Evolutionary conservation across 345 rosid species (phyloP), one percentile per base, ranked within the genome.

Genomic region (Odontarrhena argentea): DNA sequence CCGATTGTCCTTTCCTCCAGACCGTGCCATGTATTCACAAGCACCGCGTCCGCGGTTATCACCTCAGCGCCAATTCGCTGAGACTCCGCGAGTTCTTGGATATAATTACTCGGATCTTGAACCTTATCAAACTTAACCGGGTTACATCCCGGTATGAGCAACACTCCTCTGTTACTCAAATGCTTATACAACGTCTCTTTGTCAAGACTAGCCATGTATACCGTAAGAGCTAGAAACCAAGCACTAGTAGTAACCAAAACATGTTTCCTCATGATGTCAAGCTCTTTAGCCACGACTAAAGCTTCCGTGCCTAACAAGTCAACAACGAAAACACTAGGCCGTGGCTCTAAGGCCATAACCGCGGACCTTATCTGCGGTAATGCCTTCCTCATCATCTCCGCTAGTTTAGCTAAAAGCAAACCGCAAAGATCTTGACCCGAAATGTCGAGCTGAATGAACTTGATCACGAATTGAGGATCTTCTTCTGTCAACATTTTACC

Each of bases 241-340:
- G 89, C 96, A 51, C 75, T 87, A 0, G 84, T 60, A 35, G 89
- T 54, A 14, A 79, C 28, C 4, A 76, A 67, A 15, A 85, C 83
- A 50, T 75, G 81, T 57, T 73, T 85, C 4, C 48, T 66, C 65
- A 62, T 68, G 32, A 74, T 67, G 61, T 55, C 53, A 4, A 87
- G 75, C 55, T 87, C 91, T 9, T 79, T 66, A n/a, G 88, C 89
- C 5, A 85, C 55, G 0, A 11, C 35, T 36, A 84, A 65, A 59
- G 85, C 80, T 59, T 82, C 84, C 0, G 81, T 79, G 32, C 88
- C 88, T 9, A 86, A 79, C 11, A 76, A 38, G 61, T 88, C 88
- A 7, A 80, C 84, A 0, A 88, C 52, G 6, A 86, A 60, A 37
- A 80, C 84, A 0, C 70, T 26, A 0, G 87, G 88, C 1, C 49